phyloP scores from a whole-genome alignment of 495 filamentous ascomycete genomes.

The Penicilliopsis zonata region DNA sequence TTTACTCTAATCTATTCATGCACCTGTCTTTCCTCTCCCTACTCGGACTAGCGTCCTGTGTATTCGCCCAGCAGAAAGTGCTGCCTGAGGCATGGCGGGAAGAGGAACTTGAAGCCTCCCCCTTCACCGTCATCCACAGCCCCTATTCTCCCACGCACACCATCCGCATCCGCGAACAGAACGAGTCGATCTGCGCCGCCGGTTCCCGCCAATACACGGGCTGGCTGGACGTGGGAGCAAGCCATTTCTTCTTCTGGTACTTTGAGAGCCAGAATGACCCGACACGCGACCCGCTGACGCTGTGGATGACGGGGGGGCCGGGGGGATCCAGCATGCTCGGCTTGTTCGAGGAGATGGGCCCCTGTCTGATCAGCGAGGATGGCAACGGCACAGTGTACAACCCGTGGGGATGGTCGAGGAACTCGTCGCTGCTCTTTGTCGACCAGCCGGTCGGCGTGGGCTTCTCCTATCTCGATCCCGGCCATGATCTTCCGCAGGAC shows the following conservation, averaged over 20 bases:
- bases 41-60: too few relatives aligned
- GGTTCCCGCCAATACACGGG: slow-evolving; percentile 27
- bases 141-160: slow-evolving; percentile 21
- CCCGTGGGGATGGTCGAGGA: slow-evolving; percentile 33
- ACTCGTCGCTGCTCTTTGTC: slow-evolving; percentile 32
- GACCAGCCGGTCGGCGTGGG: slow-evolving; percentile 34
- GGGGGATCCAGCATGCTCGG: slow-evolving; percentile 29
- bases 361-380: slow-evolving; percentile 29
- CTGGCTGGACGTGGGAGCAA: slow-evolving; percentile 20
- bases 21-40: too few relatives aligned
- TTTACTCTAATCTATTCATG: too few relatives aligned
- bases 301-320: slow-evolving; percentile 47
- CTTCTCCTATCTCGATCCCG: slow-evolving; percentile 30
- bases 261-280: slow-evolving; percentile 46
- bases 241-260: slow-evolving; percentile 51
- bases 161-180: slow-evolving; percentile 25
- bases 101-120: too few relatives aligned
- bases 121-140: too few relatives aligned
- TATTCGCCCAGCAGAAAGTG: too few relatives aligned
- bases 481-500: slow-evolving; percentile 12
- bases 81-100: too few relatives aligned
- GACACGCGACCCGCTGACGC: slow-evolving; percentile 34
- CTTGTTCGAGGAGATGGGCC: slow-evolving; percentile 24
- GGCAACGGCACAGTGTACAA: slow-evolving; percentile 29
- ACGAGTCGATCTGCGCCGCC: slow-evolving; percentile 24